phyloP scores from a whole-genome alignment of 2,329 filamentous ascomycete genomes.

The Pleurostoma richardsiae region DNA sequence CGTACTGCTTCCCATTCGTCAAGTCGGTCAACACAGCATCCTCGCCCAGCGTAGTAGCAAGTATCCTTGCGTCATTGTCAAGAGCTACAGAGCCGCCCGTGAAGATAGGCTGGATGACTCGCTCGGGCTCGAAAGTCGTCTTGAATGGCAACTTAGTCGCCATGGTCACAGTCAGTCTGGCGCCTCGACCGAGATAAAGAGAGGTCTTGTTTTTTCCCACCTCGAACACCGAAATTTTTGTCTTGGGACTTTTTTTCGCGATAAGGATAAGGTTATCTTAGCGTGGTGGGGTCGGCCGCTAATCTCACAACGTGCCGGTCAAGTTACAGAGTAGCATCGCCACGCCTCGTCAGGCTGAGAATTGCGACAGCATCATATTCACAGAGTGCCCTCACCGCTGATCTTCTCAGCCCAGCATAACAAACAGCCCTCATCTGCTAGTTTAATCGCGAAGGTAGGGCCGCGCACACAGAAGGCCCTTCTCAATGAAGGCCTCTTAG shows the following conservation, averaged over 20 bases:
- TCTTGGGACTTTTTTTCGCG: constrained; percentile 11
- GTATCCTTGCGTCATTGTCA: constrained; percentile 72
- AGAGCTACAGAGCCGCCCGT: constrained; percentile 85
- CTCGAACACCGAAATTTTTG: constrained; percentile 13
- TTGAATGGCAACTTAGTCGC: constrained; percentile 61
- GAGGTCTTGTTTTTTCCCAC: neutral
- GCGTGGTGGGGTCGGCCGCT: constrained; percentile 11
- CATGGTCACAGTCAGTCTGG: constrained; percentile 34
- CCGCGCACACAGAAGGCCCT: too few species aligned
- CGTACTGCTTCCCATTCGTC: constrained; percentile 74
- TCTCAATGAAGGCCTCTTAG: too few species aligned
- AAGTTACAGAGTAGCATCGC: too few species aligned
- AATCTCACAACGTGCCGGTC: too few species aligned
- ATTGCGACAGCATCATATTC: too few species aligned
- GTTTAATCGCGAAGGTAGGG: too few species aligned
- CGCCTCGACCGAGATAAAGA: neutral
- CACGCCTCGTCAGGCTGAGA: too few species aligned
- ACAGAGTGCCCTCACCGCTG: too few species aligned
- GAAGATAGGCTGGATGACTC: constrained; percentile 87
- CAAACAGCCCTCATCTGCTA: too few species aligned
- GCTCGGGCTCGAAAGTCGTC: constrained; percentile 82
- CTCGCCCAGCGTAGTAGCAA: constrained; percentile 88
- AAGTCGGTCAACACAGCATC: constrained; percentile 86
- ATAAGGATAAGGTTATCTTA: constrained; percentile 32
- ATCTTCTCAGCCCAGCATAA: too few species aligned